phyloP scores from a whole-genome alignment of 2,329 filamentous ascomycete genomes.

The Periglandula ipomoeae region DNA sequence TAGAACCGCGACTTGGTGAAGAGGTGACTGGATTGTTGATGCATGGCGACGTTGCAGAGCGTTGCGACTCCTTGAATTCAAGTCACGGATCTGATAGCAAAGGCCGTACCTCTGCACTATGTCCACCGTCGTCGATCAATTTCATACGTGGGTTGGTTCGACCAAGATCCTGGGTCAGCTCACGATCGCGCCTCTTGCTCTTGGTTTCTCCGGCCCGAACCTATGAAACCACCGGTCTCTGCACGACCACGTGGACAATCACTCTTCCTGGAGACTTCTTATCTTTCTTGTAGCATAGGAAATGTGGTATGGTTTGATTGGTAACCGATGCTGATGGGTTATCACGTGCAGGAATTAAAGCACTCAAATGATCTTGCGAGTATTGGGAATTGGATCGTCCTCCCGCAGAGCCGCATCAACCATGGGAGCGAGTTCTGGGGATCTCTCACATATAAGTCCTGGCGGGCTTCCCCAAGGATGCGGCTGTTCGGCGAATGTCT shows the following conservation, averaged over 20 bases:
- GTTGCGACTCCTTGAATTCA: too few species aligned
- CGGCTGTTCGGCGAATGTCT: too few species aligned
- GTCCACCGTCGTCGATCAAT: not conserved
- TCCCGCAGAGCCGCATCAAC: not conserved
- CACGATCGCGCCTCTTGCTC: not conserved
- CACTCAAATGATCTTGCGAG: not conserved
- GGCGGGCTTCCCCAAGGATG: too few species aligned
- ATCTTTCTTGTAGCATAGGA: constrained; percentile 14
- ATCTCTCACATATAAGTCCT: too few species aligned
- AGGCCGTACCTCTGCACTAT: too few species aligned
- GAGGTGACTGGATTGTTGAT: too few species aligned
- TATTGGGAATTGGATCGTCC: not conserved
- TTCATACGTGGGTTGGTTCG: not conserved
- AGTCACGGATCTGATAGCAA: too few species aligned
- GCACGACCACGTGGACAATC: constrained; percentile 2
- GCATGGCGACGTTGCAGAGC: too few species aligned
- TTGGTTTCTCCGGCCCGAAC: not conserved
- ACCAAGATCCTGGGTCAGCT: not conserved
- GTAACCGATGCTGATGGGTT: constrained; percentile 1
- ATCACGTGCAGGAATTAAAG: not conserved
- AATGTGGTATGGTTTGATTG: constrained; percentile 22
- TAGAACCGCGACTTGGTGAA: not conserved
- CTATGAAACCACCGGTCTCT: not conserved
- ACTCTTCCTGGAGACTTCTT: constrained; percentile 7
- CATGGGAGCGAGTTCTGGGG: too few species aligned